phyloP scores from a whole-genome alignment of 2,329 filamentous ascomycete species.

The Fusarium staphyleae region DNA sequence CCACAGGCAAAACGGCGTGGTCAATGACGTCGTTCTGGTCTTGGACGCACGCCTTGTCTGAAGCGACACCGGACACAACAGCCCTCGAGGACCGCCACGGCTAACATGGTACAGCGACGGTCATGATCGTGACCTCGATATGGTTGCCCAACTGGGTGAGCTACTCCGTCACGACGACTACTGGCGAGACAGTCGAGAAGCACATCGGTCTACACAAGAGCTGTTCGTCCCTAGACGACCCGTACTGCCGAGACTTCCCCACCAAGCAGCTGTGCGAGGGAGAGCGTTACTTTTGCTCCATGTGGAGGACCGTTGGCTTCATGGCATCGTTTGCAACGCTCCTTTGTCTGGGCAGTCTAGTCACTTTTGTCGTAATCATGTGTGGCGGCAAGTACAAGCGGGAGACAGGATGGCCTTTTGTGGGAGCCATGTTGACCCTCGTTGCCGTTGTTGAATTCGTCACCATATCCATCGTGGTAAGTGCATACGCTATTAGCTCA shows the following conservation, averaged over 20 bases:
- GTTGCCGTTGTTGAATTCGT: conserved; percentile 74
- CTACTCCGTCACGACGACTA: conserved; percentile 62
- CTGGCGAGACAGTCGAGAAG: conserved; percentile 58
- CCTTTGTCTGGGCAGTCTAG: conserved; percentile 80
- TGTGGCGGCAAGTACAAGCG: conserved; percentile 80
- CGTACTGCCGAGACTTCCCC: conserved; percentile 60
- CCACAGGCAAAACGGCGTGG: conserved; percentile 8
- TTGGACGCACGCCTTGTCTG: neutral
- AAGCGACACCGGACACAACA: neutral
- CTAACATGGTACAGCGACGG: conserved; percentile 64
- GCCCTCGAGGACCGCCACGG: conserved; percentile 3
- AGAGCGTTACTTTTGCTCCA: conserved; percentile 81
- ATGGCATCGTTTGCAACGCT: conserved; percentile 84
- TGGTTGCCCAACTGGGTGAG: conserved; percentile 75
- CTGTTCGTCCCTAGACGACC: conserved; percentile 74
- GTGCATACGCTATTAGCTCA: conserved; percentile 45
- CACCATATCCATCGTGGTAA: conserved; percentile 84
- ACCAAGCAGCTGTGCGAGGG: conserved; percentile 46
- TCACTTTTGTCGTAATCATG: conserved; percentile 80
- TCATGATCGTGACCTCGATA: conserved; percentile 74
- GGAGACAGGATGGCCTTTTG: conserved; percentile 81
- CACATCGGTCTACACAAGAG: conserved; percentile 81
- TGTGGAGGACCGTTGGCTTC: conserved; percentile 91
- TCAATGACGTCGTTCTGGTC: conserved; percentile 38
- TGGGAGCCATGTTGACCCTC: conserved; percentile 69